These are phyloP conservation scores for Monascus purpureus DNA, from an alignment of 495 filamentous ascomycete species.

Conservation along the genomic window DNA sequence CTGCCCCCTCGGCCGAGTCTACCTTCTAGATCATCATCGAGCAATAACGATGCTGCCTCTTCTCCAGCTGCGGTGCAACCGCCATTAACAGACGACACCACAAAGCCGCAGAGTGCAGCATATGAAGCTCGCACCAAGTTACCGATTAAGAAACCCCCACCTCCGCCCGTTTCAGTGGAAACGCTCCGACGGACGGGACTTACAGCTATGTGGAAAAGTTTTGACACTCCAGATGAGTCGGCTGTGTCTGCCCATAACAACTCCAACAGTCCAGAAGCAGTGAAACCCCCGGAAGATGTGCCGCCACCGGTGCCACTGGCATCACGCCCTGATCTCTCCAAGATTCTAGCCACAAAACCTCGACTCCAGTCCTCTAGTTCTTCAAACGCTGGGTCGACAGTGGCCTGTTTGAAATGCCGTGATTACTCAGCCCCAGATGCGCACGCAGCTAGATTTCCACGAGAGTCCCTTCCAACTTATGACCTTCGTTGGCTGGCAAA, in stretches of 20 bases:
- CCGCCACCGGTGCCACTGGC: constrained; percentile 43
- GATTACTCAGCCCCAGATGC: constrained; percentile 74
- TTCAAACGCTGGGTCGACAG: constrained; percentile 8
- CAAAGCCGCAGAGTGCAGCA: constrained; percentile 4
- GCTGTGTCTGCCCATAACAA: background rate
- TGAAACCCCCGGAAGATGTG: constrained; percentile 7
- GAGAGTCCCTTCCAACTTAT: constrained; percentile 46
- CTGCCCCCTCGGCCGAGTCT: constrained; percentile 4
- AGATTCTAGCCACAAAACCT: constrained; percentile 40
- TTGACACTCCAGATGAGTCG: constrained; percentile 6
- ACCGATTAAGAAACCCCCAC: constrained; percentile 21
- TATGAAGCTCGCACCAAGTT: constrained; percentile 7
- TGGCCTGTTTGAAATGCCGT: constrained; percentile 62
- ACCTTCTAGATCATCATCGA: constrained; percentile 8
- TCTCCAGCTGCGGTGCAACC: constrained; percentile 13
- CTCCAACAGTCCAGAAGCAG: background rate
- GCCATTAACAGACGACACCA: constrained; percentile 14
- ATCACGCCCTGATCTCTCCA: constrained; percentile 44
- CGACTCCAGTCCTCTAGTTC: constrained; percentile 15
- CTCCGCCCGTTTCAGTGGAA: constrained; percentile 15
- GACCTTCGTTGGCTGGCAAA: constrained; percentile 60
- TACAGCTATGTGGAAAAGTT: constrained; percentile 20
- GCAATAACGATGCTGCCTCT: constrained; percentile 1
- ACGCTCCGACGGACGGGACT: constrained; percentile 26
- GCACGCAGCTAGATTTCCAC: constrained; percentile 65